Conservation (phyloP, 2,329 filamentous ascomycete genomes). For the Pyricularia grisea region DNA sequence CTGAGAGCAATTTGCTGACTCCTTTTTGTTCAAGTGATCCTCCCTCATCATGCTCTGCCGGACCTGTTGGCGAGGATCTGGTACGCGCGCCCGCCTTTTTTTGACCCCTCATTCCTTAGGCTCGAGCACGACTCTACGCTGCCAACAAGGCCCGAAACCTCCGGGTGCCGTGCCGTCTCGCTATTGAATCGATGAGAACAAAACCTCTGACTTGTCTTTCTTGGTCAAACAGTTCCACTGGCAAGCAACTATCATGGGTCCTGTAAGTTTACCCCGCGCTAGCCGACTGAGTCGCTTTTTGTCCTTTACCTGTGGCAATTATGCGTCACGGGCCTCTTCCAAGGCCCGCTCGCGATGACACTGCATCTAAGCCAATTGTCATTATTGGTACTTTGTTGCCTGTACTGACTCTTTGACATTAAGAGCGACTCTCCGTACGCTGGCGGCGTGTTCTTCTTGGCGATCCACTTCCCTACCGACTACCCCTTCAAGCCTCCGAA, state of each 20-base stretch:
- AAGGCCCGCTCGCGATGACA: neutral
- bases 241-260: conserved; percentile 99
- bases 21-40: conserved; percentile 61
- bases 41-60: conserved; percentile 96
- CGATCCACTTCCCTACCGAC: conserved; percentile 98
- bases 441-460: conserved; percentile 96
- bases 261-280: conserved; percentile 53
- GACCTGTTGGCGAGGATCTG: conserved; percentile 93
- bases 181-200: neutral
- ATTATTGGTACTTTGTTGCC: neutral
- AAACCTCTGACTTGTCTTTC: conserved; percentile 19
- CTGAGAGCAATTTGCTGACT: conserved; percentile 14
- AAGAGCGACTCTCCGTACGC: conserved; percentile 95
- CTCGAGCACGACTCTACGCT: neutral
- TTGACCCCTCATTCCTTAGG: conserved; percentile 7
- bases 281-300: neutral
- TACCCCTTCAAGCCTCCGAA: conserved; percentile 99
- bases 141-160: neutral
- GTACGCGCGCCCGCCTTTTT: conserved; percentile 47
- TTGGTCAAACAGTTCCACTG: conserved; percentile 74
- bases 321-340: neutral
- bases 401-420: conserved; percentile 17
- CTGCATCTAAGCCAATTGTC: neutral
- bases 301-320: neutral
- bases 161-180: neutral